Evolutionary conservation across 2,329 filamentous ascomycete genomes (phyloP).

Genomic region (Phyllosticta capitalensis): DNA sequence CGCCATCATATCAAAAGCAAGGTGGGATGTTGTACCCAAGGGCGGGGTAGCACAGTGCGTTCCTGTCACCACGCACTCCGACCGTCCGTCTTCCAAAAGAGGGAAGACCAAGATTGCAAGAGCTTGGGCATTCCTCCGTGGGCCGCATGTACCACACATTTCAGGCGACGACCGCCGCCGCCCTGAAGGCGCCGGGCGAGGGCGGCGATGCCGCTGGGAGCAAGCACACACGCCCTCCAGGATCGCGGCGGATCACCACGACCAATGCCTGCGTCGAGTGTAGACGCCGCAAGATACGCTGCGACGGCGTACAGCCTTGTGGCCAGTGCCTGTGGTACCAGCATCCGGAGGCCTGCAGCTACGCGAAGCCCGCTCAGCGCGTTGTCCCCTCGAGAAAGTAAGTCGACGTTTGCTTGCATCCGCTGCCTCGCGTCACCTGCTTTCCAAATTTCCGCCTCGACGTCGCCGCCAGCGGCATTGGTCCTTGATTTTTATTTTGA

Average conservation of each 20-base stretch:
- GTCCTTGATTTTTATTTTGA: background rate
- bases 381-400: slow-evolving; percentile 72
- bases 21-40: background rate
- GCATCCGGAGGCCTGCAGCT: slow-evolving; percentile 68
- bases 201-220: slow-evolving; percentile 5
- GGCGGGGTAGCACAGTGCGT: background rate
- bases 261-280: slow-evolving; percentile 64
- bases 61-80: background rate
- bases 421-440: background rate
- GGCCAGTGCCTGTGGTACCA: slow-evolving; percentile 76
- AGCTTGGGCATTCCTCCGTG: background rate
- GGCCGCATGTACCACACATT: slow-evolving; percentile 37
- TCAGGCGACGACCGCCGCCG: slow-evolving; percentile 24
- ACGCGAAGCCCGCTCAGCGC: slow-evolving; percentile 69
- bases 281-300: slow-evolving; percentile 73
- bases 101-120: background rate
- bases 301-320: slow-evolving; percentile 72
- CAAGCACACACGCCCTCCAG: slow-evolving; percentile 27
- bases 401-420: slow-evolving; percentile 21
- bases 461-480: background rate
- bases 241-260: slow-evolving; percentile 37
- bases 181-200: background rate
- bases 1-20: background rate
- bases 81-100: background rate
- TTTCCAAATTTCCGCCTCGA: background rate